These are phyloP conservation scores for Sporobolomyces pararoseus DNA, from an alignment of 768 basidiomycete species.

Conservation along the genomic window DNA sequence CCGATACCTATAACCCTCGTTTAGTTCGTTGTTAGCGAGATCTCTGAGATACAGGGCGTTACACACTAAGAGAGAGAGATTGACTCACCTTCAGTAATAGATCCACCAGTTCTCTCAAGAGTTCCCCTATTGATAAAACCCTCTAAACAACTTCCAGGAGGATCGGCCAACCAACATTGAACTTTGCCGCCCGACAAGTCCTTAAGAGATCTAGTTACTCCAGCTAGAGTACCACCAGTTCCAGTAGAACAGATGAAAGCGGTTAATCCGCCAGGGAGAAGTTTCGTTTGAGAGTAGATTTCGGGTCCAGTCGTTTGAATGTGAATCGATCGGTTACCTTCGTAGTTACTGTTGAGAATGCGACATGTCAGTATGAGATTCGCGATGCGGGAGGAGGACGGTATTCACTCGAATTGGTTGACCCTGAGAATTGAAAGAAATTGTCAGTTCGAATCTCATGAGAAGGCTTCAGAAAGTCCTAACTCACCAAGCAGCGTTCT, in stretches of 20 bases:
- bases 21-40: not conserved
- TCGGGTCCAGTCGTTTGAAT: constrained; percentile 91
- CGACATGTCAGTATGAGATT: no score
- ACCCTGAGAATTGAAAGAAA: constrained; percentile 17
- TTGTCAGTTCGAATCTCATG: no score
- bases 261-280: constrained; percentile 61
- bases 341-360: constrained; percentile 53
- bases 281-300: constrained; percentile 80
- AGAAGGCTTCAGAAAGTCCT: not conserved
- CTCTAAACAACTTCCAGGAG: constrained; percentile 87
- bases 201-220: constrained; percentile 74
- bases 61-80: no score
- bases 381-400: no score
- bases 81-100: constrained; percentile 77
- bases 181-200: constrained; percentile 73
- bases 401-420: constrained; percentile 77
- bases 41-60: not conserved
- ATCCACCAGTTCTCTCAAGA: constrained; percentile 74
- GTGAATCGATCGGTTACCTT: constrained; percentile 72
- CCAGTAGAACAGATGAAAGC: constrained; percentile 94
- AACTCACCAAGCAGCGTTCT: constrained; percentile 84
- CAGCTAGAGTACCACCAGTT: constrained; percentile 92
- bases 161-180: constrained; percentile 92
- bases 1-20: constrained; percentile 67
- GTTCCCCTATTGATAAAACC: constrained; percentile 72